Base-by-base conservation (phyloP, 306 rosid species). In the Begonia fuchsioides region DNA sequence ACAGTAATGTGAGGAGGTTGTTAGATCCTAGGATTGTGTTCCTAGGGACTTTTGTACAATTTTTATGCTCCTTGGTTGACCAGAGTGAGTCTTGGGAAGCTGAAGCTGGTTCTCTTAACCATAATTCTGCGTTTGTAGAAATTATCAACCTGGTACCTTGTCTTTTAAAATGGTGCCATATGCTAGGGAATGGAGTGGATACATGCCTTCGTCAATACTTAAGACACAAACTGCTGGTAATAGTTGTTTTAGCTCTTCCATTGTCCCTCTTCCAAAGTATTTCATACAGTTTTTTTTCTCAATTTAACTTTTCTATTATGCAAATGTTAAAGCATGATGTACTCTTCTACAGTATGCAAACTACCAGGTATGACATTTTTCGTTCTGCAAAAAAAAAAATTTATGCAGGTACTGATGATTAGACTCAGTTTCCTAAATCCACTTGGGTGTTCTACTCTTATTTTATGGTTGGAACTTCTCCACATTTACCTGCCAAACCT, bases 151-250 rank as follows among this genome's bases (percentile, higher is more conserved):
- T 84, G 56, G 62, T 81, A 48, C 95, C 95, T 16, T 72, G 67
- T 68, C 66, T 90, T 64, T 66, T 85, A 18, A 48, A 54, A 53
- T 72, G 78, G 82, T 72, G 84, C 73, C 76, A 62, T 46, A 60
- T 64, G 78, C 73, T 55, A 59, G 82, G 62, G 52, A 74, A 55
- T 60, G 17, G 41, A 13, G 46, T 49, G 8, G 60, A 70, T 57
- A 58, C 17, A 43, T 45, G 65, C 65, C 60, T 76, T 63, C 35
- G 67, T 66, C 80, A 75, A 52, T 90, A 84, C 78, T 62, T 84
- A 40, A 79, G 77, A 68, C 87, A 81, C 73, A 90, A 88, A 78
- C 67, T 81, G 56, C 69, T 90, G 93, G 97, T 90, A 76, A 11
- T 47, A 51, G 32, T 60, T 55, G 71, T 49, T 52, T 15, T 13